These are phyloP conservation scores for Pythium vanterpoolii DNA, from an alignment of 352 stramenopile species.

Conservation along the genomic window DNA sequence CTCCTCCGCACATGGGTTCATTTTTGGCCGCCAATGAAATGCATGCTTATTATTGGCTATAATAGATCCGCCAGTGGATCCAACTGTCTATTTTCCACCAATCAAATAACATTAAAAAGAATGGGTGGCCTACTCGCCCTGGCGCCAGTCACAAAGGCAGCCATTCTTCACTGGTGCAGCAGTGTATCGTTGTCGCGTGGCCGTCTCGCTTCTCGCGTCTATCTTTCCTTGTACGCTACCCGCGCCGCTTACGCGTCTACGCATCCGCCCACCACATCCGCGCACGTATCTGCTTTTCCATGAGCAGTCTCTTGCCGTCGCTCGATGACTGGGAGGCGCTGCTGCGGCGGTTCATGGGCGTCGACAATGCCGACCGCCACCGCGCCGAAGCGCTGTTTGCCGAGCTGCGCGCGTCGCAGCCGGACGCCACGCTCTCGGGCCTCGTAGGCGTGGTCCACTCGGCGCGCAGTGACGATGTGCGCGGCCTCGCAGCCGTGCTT, in stretches of 20 bases:
- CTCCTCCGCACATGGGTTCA: constrained; percentile 29
- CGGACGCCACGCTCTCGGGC: constrained; percentile 51
- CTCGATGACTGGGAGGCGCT: constrained; percentile 57
- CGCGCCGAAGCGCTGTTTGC: constrained; percentile 59
- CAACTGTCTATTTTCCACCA: constrained; percentile 20
- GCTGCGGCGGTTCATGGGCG: constrained; percentile 66
- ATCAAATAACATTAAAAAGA: constrained; percentile 20
- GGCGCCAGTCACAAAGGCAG: constrained; percentile 17
- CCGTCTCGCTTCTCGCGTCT: background rate
- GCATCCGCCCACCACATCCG: background rate
- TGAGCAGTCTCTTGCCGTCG: constrained; percentile 23
- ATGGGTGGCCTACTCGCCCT: constrained; percentile 15
- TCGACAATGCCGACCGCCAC: constrained; percentile 73
- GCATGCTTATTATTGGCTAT: constrained; percentile 12
- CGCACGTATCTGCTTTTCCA: constrained; percentile 2
- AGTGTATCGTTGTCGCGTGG: background rate
- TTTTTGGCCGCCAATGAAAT: constrained; percentile 10
- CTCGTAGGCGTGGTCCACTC: constrained; percentile 65
- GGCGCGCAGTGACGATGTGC: constrained; percentile 55
- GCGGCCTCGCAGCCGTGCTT: constrained; percentile 68
- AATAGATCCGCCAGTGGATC: constrained; percentile 5
- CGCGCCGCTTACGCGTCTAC: no score
- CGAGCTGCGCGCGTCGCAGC: constrained; percentile 47
- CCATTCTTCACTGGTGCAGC: constrained; percentile 9
- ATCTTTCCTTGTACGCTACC: background rate